Evolutionary conservation across 306 rosid species (phyloP).

Genomic region (Cicer chorassanicum): DNA sequence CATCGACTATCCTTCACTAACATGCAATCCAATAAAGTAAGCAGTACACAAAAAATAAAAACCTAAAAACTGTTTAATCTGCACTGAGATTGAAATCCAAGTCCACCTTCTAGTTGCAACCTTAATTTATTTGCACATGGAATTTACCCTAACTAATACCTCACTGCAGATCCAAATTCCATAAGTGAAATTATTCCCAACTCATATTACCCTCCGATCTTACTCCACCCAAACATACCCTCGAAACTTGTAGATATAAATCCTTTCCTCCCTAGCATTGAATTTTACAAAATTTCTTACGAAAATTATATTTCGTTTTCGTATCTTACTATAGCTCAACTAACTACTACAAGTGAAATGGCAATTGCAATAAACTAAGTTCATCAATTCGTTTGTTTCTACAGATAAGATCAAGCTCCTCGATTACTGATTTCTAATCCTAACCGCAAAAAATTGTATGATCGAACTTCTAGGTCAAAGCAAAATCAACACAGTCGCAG

Average conservation of each 20-base stretch:
- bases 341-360: constrained; percentile 37
- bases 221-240: constrained; percentile 25
- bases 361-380: constrained; percentile 32
- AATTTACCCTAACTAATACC: neutral
- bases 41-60: constrained; percentile 6
- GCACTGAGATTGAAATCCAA: neutral
- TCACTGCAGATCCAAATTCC: constrained; percentile 18
- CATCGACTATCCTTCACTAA: constrained; percentile 13
- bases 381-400: constrained; percentile 36
- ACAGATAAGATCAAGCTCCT: constrained; percentile 39
- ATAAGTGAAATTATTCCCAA: constrained; percentile 8
- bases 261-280: constrained; percentile 35
- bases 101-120: neutral
- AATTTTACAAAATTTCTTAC: constrained; percentile 25
- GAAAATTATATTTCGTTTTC: neutral
- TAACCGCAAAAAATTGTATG: neutral
- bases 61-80: constrained; percentile 14
- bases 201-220: constrained; percentile 12
- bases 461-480: constrained; percentile 30
- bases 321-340: constrained; percentile 17
- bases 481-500: constrained; percentile 48
- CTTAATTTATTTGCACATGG: neutral
- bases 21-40: constrained; percentile 13
- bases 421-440: constrained; percentile 11
- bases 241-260: constrained; percentile 15